Evolutionary conservation across 2,329 filamentous ascomycete species (phyloP), one percentile per base, ranked within the genome.

Genomic region (Beauveria pseudobassiana): DNA sequence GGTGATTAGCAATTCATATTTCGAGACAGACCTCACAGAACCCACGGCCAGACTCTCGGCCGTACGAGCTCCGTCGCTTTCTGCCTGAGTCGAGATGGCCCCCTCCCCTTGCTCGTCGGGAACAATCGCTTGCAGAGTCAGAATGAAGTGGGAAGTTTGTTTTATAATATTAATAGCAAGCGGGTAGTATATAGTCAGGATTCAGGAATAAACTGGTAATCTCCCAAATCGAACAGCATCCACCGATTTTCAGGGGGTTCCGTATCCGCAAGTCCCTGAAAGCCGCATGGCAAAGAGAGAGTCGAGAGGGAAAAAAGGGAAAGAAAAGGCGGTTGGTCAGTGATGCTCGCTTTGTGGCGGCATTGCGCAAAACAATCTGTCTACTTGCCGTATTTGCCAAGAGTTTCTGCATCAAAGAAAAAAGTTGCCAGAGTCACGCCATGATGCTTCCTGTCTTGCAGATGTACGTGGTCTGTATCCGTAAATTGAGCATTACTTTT

Each of bases 291-390:
- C 30, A 34, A 24, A 24, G 12, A 34, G 12, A 16, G 12, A 16
- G 14, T 14, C 6, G 2, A 34, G 9, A 30, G 10, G 28, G 1
- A 10, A 38, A 34, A 30, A 7, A 7, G 3, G 9, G 14, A 57
- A 10, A 14, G 12, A 38, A 38, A 38, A 38, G 30, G 12, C 34
- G 14, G 12, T 24, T 20, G 8, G 45, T 34, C n/a, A 14, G 30
- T 26, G 43, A 24, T 24, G 28, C 45, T 59, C 56, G 56, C 45
- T 59, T 59, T 59, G 56, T 59, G 22, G 45, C 56, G 56, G 56
- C 56, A 48, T 59, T 51, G 18, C 18, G n/a, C 43, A 38, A 38
- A 38, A 38, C 34, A 5, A 38, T 38, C 10, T 38, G 12, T 38
- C 34, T 38, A 38, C 34, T 38, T 16, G 34, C 34, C 34, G 34